These are phyloP conservation scores for Monosporascus sp. DNA, from an alignment of 2,329 filamentous ascomycete genomes.

Conservation along the genomic window DNA sequence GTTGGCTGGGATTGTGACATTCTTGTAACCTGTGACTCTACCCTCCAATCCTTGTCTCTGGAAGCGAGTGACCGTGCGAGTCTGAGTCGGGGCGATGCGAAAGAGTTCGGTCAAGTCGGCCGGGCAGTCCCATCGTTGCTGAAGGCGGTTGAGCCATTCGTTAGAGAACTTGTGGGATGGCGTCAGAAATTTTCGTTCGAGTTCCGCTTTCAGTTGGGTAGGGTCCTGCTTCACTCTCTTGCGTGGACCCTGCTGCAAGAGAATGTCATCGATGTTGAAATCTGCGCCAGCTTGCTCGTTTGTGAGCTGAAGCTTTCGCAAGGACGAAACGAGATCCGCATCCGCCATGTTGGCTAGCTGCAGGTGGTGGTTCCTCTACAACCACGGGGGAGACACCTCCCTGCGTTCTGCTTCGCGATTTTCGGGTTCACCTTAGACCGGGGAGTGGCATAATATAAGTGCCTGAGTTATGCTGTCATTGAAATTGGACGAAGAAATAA, in stretches of 20 bases:
- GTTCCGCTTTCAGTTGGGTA: constrained; percentile 60
- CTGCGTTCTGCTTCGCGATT: too few relatives aligned
- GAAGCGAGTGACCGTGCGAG: constrained; percentile 90
- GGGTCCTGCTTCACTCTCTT: constrained; percentile 46
- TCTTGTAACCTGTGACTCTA: constrained; percentile 86
- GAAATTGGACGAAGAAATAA: too few relatives aligned
- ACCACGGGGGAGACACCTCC: background rate
- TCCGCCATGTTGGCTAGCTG: constrained; percentile 19
- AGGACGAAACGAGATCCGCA: constrained; percentile 39
- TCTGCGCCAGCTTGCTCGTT: constrained; percentile 25
- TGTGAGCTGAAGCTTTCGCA: constrained; percentile 46
- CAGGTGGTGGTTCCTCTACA: background rate
- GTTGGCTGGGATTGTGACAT: constrained; percentile 85
- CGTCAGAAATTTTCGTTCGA: constrained; percentile 74
- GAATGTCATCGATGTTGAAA: constrained; percentile 52
- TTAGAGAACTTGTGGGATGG: constrained; percentile 75
- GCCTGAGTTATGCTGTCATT: too few relatives aligned
- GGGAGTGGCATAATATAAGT: too few relatives aligned
- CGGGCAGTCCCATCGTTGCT: constrained; percentile 83
- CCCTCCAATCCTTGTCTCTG: constrained; percentile 88
- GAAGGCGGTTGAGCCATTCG: constrained; percentile 83
- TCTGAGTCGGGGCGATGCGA: constrained; percentile 83
- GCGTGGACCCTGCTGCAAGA: constrained; percentile 41
- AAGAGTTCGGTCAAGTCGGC: constrained; percentile 81
- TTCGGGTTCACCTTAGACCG: too few relatives aligned